Percentiles rank a stretch among this genome's conserved stretches.
These are phyloP conservation scores for Rhizopogon parksii DNA, from an alignment of 1,284 basidiomycete genomes.

Conservation along the genomic window DNA sequence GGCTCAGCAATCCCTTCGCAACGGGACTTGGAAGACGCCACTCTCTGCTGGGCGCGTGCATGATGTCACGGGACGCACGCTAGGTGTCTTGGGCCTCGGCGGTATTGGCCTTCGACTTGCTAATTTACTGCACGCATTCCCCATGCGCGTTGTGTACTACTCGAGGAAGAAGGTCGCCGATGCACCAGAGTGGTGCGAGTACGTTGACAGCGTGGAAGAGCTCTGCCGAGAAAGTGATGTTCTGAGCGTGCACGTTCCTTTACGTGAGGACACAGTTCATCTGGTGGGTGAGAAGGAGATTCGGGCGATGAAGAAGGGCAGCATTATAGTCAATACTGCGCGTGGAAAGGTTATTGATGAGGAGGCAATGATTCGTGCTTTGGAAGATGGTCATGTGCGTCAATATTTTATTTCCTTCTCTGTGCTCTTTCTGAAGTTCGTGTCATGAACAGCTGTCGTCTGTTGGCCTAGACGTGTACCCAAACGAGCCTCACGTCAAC, in stretches of 20 bases:
- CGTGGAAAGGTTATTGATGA: conserved; percentile 88
- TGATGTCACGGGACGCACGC: conserved; percentile 73
- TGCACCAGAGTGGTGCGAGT: conserved; percentile 72
- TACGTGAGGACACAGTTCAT: conserved; percentile 68
- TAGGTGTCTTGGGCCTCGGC: conserved; percentile 86
- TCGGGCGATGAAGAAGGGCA: conserved; percentile 70
- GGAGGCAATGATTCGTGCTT: conserved; percentile 74
- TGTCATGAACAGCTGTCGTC: conserved; percentile 56
- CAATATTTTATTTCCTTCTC: conserved; percentile 3
- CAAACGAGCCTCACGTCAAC: conserved; percentile 83
- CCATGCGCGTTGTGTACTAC: conserved; percentile 87
- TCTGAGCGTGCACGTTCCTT: conserved; percentile 68
- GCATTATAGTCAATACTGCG: conserved; percentile 85
- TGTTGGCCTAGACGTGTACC: conserved; percentile 87
- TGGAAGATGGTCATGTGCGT: conserved; percentile 80
- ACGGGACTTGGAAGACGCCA: conserved; percentile 50
- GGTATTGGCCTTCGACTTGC: conserved; percentile 78
- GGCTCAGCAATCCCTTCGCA: conserved; percentile 62
- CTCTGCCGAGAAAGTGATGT: conserved; percentile 76
- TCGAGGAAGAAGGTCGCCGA: conserved; percentile 49
- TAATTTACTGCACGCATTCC: conserved; percentile 65
- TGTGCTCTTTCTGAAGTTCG: conserved; percentile 3
- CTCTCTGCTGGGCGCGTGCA: conserved; percentile 45
- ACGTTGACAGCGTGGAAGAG: conserved; percentile 65
- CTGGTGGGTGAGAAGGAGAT: conserved; percentile 78